Percentiles rank a stretch among this genome's conserved stretches.
These are phyloP conservation scores for Psilocybe cubensis DNA, from an alignment of 768 basidiomycete genomes.

Conservation along the genomic window DNA sequence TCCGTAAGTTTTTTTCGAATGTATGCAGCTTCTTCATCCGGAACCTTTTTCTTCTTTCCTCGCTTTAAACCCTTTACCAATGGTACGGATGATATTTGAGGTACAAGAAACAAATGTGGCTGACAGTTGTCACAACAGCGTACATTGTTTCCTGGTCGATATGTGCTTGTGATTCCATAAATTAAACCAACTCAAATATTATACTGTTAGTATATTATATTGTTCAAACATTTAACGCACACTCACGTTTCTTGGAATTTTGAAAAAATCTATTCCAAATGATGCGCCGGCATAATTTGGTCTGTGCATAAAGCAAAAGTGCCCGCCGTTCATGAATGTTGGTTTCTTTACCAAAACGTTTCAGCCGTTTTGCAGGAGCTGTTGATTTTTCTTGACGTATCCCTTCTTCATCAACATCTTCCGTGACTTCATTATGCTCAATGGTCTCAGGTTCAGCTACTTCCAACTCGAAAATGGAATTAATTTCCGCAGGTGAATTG, in stretches of 20 bases:
- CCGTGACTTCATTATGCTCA: background rate
- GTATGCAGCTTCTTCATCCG: background rate
- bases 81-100: background rate
- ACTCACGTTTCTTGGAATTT: slow-evolving; percentile 18
- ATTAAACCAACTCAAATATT: background rate
- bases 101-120: slow-evolving; percentile 8
- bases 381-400: background rate
- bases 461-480: background rate
- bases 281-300: background rate
- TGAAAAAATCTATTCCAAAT: slow-evolving; percentile 15
- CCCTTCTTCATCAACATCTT: background rate
- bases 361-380: background rate
- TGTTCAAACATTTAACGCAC: background rate
- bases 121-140: slow-evolving; percentile 20
- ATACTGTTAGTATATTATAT: background rate
- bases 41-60: slow-evolving; percentile 10
- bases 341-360: background rate
- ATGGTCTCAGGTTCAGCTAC: background rate
- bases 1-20: background rate
- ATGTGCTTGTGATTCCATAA: slow-evolving; percentile 4
- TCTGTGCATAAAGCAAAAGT: background rate
- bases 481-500: background rate
- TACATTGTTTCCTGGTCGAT: background rate
- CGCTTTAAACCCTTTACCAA: slow-evolving; percentile 1
- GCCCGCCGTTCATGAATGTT: background rate